phyloP scores from a whole-genome alignment of 2,329 filamentous ascomycete genomes.

The Apiospora kogelbergensis region DNA sequence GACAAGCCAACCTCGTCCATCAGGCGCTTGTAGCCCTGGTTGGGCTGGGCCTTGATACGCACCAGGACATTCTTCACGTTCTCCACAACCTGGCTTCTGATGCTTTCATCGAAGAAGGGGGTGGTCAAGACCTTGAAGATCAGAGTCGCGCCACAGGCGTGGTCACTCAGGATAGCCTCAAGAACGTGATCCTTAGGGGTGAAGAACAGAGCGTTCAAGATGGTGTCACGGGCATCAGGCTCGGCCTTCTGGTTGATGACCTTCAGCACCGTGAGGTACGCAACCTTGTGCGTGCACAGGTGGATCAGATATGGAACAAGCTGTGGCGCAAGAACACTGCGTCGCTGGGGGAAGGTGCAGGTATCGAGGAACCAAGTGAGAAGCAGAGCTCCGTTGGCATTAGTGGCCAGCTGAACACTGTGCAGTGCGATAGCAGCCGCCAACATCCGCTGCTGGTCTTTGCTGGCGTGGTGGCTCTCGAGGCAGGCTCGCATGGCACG shows the following conservation, averaged over 20 bases:
- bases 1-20: slow-evolving; percentile 98
- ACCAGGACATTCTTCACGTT: slow-evolving; percentile 88
- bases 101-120: slow-evolving; percentile 92
- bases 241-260: slow-evolving; percentile 98
- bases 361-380: slow-evolving; percentile 98
- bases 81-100: slow-evolving; percentile 84
- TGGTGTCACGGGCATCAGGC: slow-evolving; percentile 84
- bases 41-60: slow-evolving; percentile 88
- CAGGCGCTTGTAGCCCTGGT: slow-evolving; percentile 94
- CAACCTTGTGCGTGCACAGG: slow-evolving; percentile 97
- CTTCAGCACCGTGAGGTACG: slow-evolving; percentile 94
- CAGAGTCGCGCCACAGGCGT: slow-evolving; percentile 87
- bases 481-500: slow-evolving; percentile 95
- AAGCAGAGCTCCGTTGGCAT: slow-evolving; percentile 89
- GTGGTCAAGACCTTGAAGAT: slow-evolving; percentile 99
- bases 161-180: slow-evolving; percentile 88
- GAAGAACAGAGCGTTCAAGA: slow-evolving; percentile 91
- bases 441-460: slow-evolving; percentile 93
- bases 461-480: slow-evolving; percentile 92
- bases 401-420: slow-evolving; percentile 93
- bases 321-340: slow-evolving; percentile 87
- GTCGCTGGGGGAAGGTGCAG: slow-evolving; percentile 89
- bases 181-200: slow-evolving; percentile 81
- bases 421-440: slow-evolving; percentile 94
- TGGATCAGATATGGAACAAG: slow-evolving; percentile 92